Evolutionary conservation across 2,329 filamentous ascomycete species (phyloP), one percentile per base, ranked within the genome.

Genomic region (Cytospora mali): DNA sequence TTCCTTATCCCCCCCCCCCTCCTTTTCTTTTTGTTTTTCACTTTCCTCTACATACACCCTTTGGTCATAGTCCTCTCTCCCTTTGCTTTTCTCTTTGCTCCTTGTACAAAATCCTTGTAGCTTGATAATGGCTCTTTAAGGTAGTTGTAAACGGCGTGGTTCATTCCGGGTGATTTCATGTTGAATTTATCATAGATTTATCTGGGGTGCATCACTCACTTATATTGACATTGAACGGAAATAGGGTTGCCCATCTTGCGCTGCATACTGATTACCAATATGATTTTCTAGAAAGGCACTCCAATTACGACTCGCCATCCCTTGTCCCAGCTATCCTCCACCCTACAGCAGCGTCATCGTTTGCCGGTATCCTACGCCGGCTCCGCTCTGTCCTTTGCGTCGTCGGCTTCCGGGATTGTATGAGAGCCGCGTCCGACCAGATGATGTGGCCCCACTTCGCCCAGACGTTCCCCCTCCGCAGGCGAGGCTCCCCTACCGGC

Each of bases 361-460:
- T 66, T 42, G 46, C 58, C 64, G 55, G 59, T 23, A 62, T 64
- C 2, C 55, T 66, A 4, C 35, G 11, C 35, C 2, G 18, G 6
- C 62, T 65, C 42, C 62, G 58, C 23, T 56, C 62, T n/a, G 50
- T 65, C 13, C 35, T 65, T 35, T 59, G 55, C 28, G 25, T 53
- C 51, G 28, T 62, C 49, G 2, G 21, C 28, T 59, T 59, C 50
- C 54, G 58, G 21, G n/a, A 4, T 2, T 14, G 2, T 6, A 31
- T 33, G 23, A 59, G 18, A 42, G 4, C 14, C 14, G n/a, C 35
- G 18, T n/a, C 14, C 35, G 14, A 42, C 4, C 3, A 2, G 46
- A 7, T 27, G 27, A n/a, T 25, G 18, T 10, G 35, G 13, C 33
- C 23, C 27, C 60, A 62, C 56, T 65, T 65, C 48, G 63, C 63